phyloP scores from a whole-genome alignment of 257 asterid genomes.

The Solanum megistacrolobum region DNA sequence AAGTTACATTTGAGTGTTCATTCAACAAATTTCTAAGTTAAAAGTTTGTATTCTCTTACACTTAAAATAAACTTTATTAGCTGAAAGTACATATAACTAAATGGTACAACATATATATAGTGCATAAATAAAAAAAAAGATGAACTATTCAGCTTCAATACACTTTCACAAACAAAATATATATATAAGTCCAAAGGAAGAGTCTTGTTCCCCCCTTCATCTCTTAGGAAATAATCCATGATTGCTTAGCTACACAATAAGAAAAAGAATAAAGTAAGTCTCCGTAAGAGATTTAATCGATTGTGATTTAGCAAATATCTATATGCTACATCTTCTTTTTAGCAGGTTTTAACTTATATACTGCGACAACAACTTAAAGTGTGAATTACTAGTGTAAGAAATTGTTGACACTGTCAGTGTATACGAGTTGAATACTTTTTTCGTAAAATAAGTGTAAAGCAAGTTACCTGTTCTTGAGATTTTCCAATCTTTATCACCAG shows the following conservation, averaged over 20 bases:
- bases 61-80: not conserved
- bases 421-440: not conserved
- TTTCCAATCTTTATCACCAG: slow-evolving; percentile 45
- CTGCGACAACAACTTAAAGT: not conserved
- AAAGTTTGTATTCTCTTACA: not conserved
- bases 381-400: not conserved
- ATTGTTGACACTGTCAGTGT: not conserved
- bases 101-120: not conserved
- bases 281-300: not conserved
- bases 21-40: not conserved
- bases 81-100: not conserved
- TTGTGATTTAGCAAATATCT: not conserved
- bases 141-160: not conserved
- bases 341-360: not conserved
- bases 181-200: not conserved
- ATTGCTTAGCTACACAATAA: slow-evolving; percentile 31
- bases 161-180: not conserved
- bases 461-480: slow-evolving; percentile 51
- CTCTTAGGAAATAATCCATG: slow-evolving; percentile 17
- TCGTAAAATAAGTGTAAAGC: not conserved
- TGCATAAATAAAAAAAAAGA: not conserved
- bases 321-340: not conserved
- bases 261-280: no score
- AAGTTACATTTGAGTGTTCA: not conserved
- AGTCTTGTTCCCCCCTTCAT: not conserved